phyloP scores from a whole-genome alignment of 148 eudicot genomes.

The Persicaria tinctoria region DNA sequence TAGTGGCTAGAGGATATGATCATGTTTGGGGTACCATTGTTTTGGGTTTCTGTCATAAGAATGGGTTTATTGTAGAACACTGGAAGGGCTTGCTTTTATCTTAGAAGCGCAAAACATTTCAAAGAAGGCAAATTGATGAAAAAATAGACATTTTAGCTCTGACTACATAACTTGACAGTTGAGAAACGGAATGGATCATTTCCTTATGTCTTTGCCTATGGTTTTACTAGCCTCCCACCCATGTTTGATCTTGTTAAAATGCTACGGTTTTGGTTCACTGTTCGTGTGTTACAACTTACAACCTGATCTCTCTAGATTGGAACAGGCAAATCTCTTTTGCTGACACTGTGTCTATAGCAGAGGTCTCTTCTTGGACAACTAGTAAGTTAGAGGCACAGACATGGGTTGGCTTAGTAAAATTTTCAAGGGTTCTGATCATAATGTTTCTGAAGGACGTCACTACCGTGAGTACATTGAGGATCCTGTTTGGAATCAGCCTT shows the following conservation, averaged over 20 bases:
- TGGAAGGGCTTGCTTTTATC: background rate
- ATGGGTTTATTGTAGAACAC: background rate
- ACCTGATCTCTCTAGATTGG: background rate
- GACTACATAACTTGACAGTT: background rate
- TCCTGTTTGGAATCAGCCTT: conserved; percentile 36
- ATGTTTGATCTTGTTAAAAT: background rate
- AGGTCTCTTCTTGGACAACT: background rate
- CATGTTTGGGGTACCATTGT: too few relatives aligned
- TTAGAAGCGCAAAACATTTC: background rate
- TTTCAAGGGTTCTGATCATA: conserved; percentile 63
- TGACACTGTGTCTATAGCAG: background rate
- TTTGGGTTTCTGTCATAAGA: background rate
- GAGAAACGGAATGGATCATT: background rate
- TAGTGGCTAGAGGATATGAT: too few relatives aligned
- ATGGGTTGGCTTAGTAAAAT: conserved; percentile 88
- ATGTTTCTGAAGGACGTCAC: conserved; percentile 39
- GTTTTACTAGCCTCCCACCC: background rate
- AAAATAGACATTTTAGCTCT: background rate
- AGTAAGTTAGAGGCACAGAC: background rate
- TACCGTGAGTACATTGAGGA: conserved; percentile 37
- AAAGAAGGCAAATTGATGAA: background rate
- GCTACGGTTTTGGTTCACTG: background rate
- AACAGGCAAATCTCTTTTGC: background rate
- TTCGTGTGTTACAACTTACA: background rate
- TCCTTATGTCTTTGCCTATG: background rate